Evolutionary conservation across 805 yeast genomes (phyloP).

Genomic region (Ogataea pilisensis): DNA sequence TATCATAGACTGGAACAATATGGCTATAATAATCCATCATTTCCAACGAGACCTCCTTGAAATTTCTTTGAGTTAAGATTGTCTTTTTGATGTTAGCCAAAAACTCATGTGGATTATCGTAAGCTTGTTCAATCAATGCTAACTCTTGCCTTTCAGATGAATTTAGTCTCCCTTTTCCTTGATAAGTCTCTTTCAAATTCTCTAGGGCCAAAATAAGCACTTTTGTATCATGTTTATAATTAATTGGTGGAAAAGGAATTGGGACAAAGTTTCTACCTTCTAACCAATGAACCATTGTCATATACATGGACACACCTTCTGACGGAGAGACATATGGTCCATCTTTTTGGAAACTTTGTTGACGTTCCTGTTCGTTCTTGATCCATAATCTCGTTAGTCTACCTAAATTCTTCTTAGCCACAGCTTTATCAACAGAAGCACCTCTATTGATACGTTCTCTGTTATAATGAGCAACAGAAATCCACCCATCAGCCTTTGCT

Average conservation of each 20-base stretch:
- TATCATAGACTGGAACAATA: constrained; percentile 77
- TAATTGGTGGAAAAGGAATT: constrained; percentile 89
- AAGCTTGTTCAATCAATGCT: constrained; percentile 91
- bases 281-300: constrained; percentile 88
- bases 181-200: constrained; percentile 74
- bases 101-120: constrained; percentile 94
- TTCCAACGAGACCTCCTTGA: constrained; percentile 81
- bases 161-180: constrained; percentile 71
- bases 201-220: constrained; percentile 86
- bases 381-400: constrained; percentile 89
- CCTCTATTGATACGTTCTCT: constrained; percentile 86
- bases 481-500: constrained; percentile 97
- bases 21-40: constrained; percentile 90
- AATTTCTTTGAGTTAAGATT: constrained; percentile 81
- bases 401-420: constrained; percentile 89
- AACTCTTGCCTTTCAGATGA: constrained; percentile 88
- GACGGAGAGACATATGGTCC: constrained; percentile 86
- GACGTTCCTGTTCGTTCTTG: constrained; percentile 87
- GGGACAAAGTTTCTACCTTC: constrained; percentile 80
- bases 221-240: constrained; percentile 91
- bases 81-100: constrained; percentile 78
- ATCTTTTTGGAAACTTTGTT: constrained; percentile 67
- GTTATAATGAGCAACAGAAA: constrained; percentile 86
- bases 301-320: constrained; percentile 83
- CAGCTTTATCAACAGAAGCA: constrained; percentile 91